Evolutionary conservation across 495 filamentous ascomycete species (phyloP), one percentile per base, ranked within the genome.

Genomic region (Xylaria venustula): DNA sequence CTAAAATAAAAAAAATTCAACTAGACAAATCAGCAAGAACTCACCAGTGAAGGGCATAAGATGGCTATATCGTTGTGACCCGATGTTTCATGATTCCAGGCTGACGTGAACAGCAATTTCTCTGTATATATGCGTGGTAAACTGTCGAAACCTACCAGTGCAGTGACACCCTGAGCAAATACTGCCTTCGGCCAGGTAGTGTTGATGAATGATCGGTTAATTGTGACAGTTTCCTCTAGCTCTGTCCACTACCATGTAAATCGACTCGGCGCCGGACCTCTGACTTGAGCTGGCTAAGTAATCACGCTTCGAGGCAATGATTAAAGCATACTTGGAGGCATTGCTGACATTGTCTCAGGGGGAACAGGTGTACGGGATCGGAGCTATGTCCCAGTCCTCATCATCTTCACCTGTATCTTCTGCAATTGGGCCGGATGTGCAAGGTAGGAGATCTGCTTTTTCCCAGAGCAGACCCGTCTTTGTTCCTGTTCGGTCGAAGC

Each of bases 1-100:
- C 26, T 30, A 61, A 61, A 54, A 54, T 48, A 54, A 64, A 58
- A 59, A 63, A 68, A 55, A 47, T 44, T 55, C 25, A 20, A 55
- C 53, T 41, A 54, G 57, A 59, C 26, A n/a, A 15, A 19, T 20
- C 44, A 17, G 25, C 25, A n/a, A 22, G 3, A 28, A 30, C n/a
- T 32, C 40, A 55, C 17, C 8, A 55, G 25, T 34, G 40, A 3
- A 45, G 17, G 53, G 17, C 32, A n/a, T 34, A 7, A 40, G 15
- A 30, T 34, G n/a, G n/a, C 15, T 19, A 7, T 3, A 45, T 45
- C 17, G 15, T n/a, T 45, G 26, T 34, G 17, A 44, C 14, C 26
- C 1, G 11, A 14, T 26, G 22, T 41, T 4, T 5, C 11, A 26
- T 25, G 15, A 5, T 28, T 2, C 20, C 34, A 51, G 28, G 19